phyloP scores from a whole-genome alignment of 495 filamentous ascomycete species.

The Cercophora newfieldiana region DNA sequence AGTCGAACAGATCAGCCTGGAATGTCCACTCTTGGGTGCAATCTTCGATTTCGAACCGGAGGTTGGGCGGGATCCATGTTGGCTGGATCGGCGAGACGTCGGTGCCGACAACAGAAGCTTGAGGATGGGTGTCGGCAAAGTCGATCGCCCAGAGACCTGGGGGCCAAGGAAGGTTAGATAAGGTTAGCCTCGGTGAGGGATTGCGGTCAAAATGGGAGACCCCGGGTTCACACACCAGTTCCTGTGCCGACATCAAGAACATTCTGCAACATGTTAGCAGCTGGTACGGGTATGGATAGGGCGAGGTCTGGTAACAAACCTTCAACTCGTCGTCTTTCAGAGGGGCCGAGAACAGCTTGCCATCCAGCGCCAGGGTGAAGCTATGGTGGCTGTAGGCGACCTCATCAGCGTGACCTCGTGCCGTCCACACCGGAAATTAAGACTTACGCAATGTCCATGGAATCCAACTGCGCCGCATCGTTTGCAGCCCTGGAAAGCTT shows the following conservation, averaged over 20 bases:
- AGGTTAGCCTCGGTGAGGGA: slow-evolving; percentile 46
- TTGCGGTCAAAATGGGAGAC: neutral
- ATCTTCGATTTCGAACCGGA: slow-evolving; percentile 54
- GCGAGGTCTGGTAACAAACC: neutral
- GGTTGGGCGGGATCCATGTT: slow-evolving; percentile 49
- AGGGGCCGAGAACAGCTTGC: slow-evolving; percentile 59
- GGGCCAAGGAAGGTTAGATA: too few relatives aligned
- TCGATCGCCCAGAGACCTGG: slow-evolving; percentile 58
- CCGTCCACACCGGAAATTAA: neutral
- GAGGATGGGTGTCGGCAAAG: slow-evolving; percentile 51
- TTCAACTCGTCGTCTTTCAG: slow-evolving; percentile 37
- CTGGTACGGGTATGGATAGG: neutral
- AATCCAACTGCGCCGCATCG: slow-evolving; percentile 41
- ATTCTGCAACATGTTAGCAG: neutral
- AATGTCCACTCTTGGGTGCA: slow-evolving; percentile 50
- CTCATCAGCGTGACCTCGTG: neutral
- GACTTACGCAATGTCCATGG: slow-evolving; percentile 41
- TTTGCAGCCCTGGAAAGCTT: slow-evolving; percentile 36
- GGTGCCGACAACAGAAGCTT: slow-evolving; percentile 60
- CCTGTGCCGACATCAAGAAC: slow-evolving; percentile 7
- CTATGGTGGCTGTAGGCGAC: slow-evolving; percentile 33
- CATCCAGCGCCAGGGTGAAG: slow-evolving; percentile 47
- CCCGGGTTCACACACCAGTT: neutral
- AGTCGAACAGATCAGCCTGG: slow-evolving; percentile 53
- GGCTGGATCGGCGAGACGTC: slow-evolving; percentile 63